Base-by-base conservation (phyloP, 2,329 filamentous ascomycete species). In the Apiospora phragmitis region DNA sequence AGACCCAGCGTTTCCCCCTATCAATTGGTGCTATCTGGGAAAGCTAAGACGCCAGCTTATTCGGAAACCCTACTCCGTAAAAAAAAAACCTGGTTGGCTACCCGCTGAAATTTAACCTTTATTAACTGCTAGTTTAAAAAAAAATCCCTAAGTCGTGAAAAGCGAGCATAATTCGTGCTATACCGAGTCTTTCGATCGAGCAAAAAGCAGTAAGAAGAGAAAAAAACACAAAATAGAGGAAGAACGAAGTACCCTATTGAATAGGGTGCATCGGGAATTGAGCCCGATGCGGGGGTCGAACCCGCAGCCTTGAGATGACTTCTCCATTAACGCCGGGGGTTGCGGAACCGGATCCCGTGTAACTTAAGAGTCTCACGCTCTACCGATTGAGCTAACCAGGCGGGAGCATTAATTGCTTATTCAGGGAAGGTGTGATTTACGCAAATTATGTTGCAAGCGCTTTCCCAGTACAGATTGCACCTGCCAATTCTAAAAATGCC, bases 361-460 rank as follows among this genome's bases (percentile, higher is more conserved):
- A n/a, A n/a, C n/a, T 67, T 85, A 85, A 85, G 89, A 91, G 89
- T 91, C 89, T 90, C 86, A 91, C 89, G 89, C 89, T 91, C 89
- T 91, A 91, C 88, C 87, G 87, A 90, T 89, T 90, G 88, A 90
- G 88, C 88, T 90, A 90, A 85, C 86, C 85, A 35, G 65, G 65
- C 65, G n/a, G 18, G n/a, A 32, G 38, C 65, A 14, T 26, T 29
- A 29, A 43, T 29, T 66, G 26, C 32, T 62, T 62, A 21, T 62
- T 62, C 32, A 24, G 7, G 3, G 4, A 62, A n/a, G 1, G 0
- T 11, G 8, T 0, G 3, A 5, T n/a, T n/a, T 12, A 4, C 9
- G 1, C 2, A 12, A 1, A 1, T n/a, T 62, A 62, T 21, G 8
- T n/a, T 9, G 14, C 4, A 18, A 3, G 5, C 14, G 3, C 7